phyloP scores from a whole-genome alignment of 805 yeast genomes.

The Saitoella complicata region DNA sequence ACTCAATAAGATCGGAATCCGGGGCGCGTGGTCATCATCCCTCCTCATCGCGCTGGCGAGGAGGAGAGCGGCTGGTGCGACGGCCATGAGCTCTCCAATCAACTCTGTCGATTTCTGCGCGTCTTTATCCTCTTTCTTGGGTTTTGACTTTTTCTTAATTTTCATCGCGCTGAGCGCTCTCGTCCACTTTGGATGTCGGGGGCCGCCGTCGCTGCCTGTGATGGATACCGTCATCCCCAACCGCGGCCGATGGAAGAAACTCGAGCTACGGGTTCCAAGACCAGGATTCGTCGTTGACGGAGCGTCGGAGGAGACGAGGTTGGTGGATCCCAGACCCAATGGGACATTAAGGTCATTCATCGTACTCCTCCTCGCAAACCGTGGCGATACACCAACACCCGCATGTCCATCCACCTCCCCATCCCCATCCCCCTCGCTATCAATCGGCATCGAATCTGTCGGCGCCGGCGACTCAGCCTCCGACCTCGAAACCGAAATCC shows the following conservation, averaged over 20 bases:
- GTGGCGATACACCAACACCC: no score
- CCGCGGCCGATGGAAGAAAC: not conserved
- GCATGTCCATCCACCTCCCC: no score
- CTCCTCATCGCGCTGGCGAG: conserved; percentile 57
- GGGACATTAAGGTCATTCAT: no score
- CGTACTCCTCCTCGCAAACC: no score
- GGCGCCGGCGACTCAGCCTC: not conserved
- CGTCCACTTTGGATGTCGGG: not conserved
- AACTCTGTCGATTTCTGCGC: conserved; percentile 21
- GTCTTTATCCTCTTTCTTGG: conserved; percentile 12
- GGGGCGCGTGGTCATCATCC: conserved; percentile 40
- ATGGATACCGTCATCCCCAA: not conserved
- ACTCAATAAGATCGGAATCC: conserved; percentile 70
- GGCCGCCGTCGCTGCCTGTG: not conserved
- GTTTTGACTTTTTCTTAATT: not conserved
- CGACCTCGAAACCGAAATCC: no score
- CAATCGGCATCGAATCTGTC: no score
- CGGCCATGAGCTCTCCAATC: conserved; percentile 40
- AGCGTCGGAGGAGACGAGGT: no score
- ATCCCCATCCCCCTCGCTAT: no score
- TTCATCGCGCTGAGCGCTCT: not conserved
- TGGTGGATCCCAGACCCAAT: no score
- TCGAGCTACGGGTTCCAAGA: no score
- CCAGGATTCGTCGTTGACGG: no score
- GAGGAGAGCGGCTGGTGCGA: conserved; percentile 57